Percentiles rank a stretch among this genome's conserved stretches.
phyloP scores from a whole-genome alignment of 2,329 filamentous ascomycete genomes.

The Chrysosphaeria jannelii region DNA sequence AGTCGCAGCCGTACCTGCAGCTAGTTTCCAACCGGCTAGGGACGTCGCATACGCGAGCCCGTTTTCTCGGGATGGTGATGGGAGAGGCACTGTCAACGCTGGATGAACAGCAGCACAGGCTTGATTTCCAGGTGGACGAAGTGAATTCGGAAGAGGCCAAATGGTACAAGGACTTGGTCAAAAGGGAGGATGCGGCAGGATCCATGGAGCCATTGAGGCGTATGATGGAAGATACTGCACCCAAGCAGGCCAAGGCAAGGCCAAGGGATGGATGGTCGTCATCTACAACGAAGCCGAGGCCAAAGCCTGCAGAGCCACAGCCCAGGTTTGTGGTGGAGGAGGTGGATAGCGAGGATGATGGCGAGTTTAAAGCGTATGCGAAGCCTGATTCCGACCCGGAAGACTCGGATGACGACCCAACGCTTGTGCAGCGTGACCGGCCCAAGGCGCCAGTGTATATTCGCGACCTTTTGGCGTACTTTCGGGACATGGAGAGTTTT shows the following conservation, averaged over 20 bases:
- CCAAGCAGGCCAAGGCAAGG: conserved; percentile 3
- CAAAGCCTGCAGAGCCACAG: conserved; percentile 3
- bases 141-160: conserved; percentile 38
- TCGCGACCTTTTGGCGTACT: conserved; percentile 47
- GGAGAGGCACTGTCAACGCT: conserved; percentile 37
- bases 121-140: conserved; percentile 67
- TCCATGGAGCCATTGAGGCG: conserved; percentile 17
- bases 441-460: conserved; percentile 70
- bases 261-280: too few relatives aligned
- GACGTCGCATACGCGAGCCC: conserved; percentile 40
- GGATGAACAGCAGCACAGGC: conserved; percentile 35
- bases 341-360: conserved; percentile 27
- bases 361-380: conserved; percentile 44
- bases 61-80: conserved; percentile 68
- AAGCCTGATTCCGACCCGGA: conserved; percentile 73
- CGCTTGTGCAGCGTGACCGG: conserved; percentile 57
- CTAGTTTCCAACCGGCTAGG: conserved; percentile 63
- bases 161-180: conserved; percentile 41
- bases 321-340: conserved; percentile 30
- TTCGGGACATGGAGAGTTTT: conserved; percentile 57
- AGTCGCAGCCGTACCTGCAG: conserved; percentile 43
- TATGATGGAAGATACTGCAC: background rate
- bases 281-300: background rate
- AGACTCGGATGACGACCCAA: conserved; percentile 83
- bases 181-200: conserved; percentile 31